Conservation (phyloP, 176 grass and related monocot species). For the Carex pumila region DNA sequence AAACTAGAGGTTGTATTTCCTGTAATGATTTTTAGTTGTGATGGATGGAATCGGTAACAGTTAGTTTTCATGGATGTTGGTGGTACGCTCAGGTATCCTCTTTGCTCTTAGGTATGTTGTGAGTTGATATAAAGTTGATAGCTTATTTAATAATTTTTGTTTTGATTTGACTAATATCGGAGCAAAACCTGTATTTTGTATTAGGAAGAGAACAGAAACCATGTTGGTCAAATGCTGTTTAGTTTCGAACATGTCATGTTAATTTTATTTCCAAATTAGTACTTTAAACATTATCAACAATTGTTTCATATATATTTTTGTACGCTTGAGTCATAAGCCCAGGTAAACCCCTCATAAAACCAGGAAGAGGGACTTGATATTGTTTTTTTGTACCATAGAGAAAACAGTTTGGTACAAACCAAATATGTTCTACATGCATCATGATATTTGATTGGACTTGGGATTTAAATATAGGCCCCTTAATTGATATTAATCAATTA, state of each 20-base stretch:
- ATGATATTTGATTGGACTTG: no score
- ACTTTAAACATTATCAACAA: neutral
- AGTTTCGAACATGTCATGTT: neutral
- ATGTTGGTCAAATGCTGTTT: neutral
- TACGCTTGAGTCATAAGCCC: no score
- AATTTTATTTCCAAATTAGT: neutral
- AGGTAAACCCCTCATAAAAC: no score
- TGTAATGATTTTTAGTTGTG: neutral
- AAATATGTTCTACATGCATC: no score
- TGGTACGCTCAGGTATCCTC: neutral
- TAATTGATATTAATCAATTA: no score
- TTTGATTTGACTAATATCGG: neutral
- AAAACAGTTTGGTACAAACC: no score
- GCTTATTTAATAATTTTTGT: neutral
- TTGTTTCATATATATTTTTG: no score
- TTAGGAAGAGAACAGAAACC: neutral
- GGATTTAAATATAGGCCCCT: no score
- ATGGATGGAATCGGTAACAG: neutral
- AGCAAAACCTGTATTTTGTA: neutral
- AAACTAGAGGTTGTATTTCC: neutral
- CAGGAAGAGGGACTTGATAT: no score
- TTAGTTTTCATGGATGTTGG: neutral
- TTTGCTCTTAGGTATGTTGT: neutral
- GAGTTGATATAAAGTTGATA: constrained; percentile 2
- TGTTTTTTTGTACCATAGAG: no score